A percentile compares a stretch with the other conserved stretches of the same genome.
Evolutionary conservation across 805 yeast genomes (phyloP).

Genomic region (Candida tibetensis): DNA sequence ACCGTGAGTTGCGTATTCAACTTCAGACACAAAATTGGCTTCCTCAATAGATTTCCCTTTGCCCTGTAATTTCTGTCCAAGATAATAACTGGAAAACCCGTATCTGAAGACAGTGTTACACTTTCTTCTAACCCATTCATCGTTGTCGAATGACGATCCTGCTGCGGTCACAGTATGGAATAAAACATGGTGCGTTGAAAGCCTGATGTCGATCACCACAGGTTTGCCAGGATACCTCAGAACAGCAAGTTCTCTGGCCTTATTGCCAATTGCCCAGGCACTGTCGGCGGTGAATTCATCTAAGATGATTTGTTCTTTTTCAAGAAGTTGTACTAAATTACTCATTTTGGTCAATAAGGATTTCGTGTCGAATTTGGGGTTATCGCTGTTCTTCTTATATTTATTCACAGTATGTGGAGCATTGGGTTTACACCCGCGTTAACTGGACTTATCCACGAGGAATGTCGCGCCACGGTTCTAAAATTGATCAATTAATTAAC

Average conservation of each 20-base stretch:
- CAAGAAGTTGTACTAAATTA: slow-evolving; percentile 18
- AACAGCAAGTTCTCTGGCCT: slow-evolving; percentile 37
- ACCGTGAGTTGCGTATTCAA: slow-evolving; percentile 52
- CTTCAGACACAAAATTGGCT: slow-evolving; percentile 37
- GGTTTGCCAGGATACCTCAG: slow-evolving; percentile 25
- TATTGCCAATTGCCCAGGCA: slow-evolving; percentile 47
- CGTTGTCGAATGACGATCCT: slow-evolving; percentile 49
- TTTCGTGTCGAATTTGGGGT: too few species aligned
- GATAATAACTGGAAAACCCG: slow-evolving; percentile 45
- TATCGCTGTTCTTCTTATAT: neutral
- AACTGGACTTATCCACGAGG: too few species aligned
- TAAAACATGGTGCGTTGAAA: slow-evolving; percentile 43
- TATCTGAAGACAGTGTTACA: slow-evolving; percentile 47
- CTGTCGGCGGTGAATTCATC: slow-evolving; percentile 29
- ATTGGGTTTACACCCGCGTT: too few species aligned
- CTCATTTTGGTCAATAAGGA: too few species aligned
- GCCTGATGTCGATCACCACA: slow-evolving; percentile 48
- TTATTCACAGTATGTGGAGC: too few species aligned
- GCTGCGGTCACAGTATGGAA: slow-evolving; percentile 41
- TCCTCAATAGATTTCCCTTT: slow-evolving; percentile 37
- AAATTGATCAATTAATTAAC: too few species aligned
- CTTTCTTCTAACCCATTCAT: slow-evolving; percentile 52
- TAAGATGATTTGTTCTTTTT: slow-evolving; percentile 23
- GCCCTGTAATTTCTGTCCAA: slow-evolving; percentile 42
- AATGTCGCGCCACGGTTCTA: too few species aligned